phyloP scores from a whole-genome alignment of 441 rosid genomes.

The Rhodomyrtus psidioides region DNA sequence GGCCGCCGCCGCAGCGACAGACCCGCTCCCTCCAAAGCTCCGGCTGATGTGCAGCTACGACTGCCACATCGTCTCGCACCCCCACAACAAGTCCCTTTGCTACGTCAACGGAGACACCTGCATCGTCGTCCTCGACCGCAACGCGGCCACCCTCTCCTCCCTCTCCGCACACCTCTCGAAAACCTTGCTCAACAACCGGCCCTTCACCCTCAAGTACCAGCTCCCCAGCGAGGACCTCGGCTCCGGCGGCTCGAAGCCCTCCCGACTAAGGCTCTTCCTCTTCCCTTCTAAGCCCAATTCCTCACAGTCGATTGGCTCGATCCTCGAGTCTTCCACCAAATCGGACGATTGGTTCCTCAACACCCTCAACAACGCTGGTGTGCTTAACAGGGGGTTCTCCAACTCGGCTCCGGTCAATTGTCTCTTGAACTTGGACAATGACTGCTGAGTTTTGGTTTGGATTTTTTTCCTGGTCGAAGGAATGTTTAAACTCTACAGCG shows the following conservation, averaged over 20 bases:
- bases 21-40: conserved; percentile 47
- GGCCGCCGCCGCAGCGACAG: conserved; percentile 18
- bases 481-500: no score
- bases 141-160: conserved; percentile 35
- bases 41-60: conserved; percentile 98
- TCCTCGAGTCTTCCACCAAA: conserved; percentile 51
- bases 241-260: conserved; percentile 48
- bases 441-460: no score
- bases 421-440: no score
- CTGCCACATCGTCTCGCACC: conserved; percentile 89
- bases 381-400: conserved; percentile 57
- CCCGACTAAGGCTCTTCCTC: conserved; percentile 67
- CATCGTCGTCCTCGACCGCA: conserved; percentile 82
- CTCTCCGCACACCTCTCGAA: conserved; percentile 55
- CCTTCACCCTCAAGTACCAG: conserved; percentile 83
- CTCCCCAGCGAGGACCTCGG: conserved; percentile 92
- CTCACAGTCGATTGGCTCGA: conserved; percentile 64
- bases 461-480: no score
- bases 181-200: conserved; percentile 46
- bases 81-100: conserved; percentile 85
- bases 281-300: conserved; percentile 64
- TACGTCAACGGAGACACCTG: conserved; percentile 93
- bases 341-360: conserved; percentile 87
- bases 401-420: conserved; percentile 70
- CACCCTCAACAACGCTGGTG: conserved; percentile 62